phyloP scores from a whole-genome alignment of 2,329 filamentous ascomycete genomes.

The Parafenestella ontariensis region DNA sequence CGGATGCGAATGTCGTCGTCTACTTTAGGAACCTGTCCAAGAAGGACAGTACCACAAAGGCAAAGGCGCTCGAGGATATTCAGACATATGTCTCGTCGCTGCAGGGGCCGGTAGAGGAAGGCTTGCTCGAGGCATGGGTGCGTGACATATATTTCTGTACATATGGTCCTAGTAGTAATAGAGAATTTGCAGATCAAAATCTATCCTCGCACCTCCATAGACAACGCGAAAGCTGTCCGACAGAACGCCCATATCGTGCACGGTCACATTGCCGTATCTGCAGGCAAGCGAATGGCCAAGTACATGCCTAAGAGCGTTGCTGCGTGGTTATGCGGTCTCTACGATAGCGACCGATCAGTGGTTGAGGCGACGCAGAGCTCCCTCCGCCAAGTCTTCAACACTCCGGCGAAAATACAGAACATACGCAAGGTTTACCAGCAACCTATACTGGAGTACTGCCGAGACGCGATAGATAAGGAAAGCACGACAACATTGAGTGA shows the following conservation, averaged over 20 bases:
- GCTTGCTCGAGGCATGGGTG: conserved; percentile 89
- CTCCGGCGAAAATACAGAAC: conserved; percentile 76
- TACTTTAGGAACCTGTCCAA: conserved; percentile 93
- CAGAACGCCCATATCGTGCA: conserved; percentile 84
- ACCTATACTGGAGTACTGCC: conserved; percentile 82
- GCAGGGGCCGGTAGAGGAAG: conserved; percentile 74
- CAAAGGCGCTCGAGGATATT: conserved; percentile 88
- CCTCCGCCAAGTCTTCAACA: conserved; percentile 75
- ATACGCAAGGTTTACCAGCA: conserved; percentile 84
- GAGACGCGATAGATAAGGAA: conserved; percentile 78
- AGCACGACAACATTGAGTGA: conserved; percentile 85
- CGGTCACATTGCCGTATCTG: conserved; percentile 63
- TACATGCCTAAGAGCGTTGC: conserved; percentile 79
- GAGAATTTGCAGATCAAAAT: conserved; percentile 70
- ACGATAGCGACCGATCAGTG: conserved; percentile 82
- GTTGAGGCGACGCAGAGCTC: conserved; percentile 79
- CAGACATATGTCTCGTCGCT: conserved; percentile 67
- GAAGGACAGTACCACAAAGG: conserved; percentile 90
- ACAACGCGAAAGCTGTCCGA: conserved; percentile 84
- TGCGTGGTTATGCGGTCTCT: conserved; percentile 89
- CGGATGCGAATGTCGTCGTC: conserved; percentile 82
- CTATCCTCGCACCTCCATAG: conserved; percentile 89
- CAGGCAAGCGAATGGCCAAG: conserved; percentile 83
- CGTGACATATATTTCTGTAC: conserved; percentile 48
- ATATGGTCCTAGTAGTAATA: conserved; percentile 49